Evolutionary conservation across 441 rosid genomes (phyloP).

Genomic region (Pelargonium cotyledonis): DNA sequence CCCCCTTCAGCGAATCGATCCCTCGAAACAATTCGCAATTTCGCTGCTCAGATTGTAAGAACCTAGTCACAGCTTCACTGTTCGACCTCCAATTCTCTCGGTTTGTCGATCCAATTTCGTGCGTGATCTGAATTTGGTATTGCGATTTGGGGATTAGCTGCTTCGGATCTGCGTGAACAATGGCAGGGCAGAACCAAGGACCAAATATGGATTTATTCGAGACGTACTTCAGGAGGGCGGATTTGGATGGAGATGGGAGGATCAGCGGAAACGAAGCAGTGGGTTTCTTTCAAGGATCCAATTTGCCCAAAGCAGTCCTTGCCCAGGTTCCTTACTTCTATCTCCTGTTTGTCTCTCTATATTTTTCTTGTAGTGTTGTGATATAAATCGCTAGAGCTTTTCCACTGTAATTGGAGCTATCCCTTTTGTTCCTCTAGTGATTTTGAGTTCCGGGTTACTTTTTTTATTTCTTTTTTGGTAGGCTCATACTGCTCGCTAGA

Average conservation of each 20-base stretch:
- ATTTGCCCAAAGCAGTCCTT: slow-evolving; percentile 76
- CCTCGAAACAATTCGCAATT: not conserved
- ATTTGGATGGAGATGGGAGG: slow-evolving; percentile 93
- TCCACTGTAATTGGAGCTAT: not conserved
- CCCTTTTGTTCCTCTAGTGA: not conserved
- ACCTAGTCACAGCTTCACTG: not conserved
- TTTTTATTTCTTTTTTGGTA: not conserved
- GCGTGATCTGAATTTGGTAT: not conserved
- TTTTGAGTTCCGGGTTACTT: not conserved
- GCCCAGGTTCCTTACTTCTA: slow-evolving; percentile 54
- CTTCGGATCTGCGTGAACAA: slow-evolving; percentile 7
- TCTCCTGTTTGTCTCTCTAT: slow-evolving; percentile 4
- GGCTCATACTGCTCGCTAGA: not conserved
- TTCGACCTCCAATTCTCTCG: not conserved
- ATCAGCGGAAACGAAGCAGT: slow-evolving; percentile 94
- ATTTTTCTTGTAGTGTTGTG: not conserved
- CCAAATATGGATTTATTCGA: slow-evolving; percentile 75
- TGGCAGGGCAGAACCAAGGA: slow-evolving; percentile 45
- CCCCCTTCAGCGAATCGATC: not conserved
- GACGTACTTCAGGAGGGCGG: slow-evolving; percentile 75
- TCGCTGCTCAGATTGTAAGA: not conserved
- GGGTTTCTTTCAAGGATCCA: slow-evolving; percentile 81
- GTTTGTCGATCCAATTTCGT: not conserved
- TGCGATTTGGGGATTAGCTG: slow-evolving; percentile 5
- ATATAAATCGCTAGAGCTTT: not conserved